Percentiles rank a stretch among this genome's conserved stretches.
Evolutionary conservation across 371 early-diverging fungal species (phyloP).

Genomic region (Apophysomyces sp.): DNA sequence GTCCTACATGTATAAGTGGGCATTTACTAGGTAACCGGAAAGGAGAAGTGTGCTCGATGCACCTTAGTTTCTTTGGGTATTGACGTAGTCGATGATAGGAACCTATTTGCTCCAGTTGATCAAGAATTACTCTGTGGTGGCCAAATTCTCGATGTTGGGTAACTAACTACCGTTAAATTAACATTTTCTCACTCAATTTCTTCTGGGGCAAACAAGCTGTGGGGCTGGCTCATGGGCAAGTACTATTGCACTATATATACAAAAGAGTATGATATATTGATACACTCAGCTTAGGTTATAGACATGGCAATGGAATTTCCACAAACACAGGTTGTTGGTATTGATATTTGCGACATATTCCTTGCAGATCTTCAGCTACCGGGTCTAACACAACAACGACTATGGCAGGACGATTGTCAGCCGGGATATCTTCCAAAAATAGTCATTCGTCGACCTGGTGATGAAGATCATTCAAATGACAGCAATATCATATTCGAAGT

Average conservation of each 20-base stretch:
- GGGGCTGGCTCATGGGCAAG: conserved; percentile 37
- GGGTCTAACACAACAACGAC: not conserved
- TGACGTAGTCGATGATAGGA: conserved; percentile 1
- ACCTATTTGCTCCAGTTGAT: conserved; percentile 24
- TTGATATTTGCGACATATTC: conserved; percentile 21
- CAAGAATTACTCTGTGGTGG: conserved; percentile 14
- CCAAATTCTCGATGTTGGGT: conserved; percentile 26
- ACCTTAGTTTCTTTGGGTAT: not conserved
- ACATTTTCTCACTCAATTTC: not conserved
- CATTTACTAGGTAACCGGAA: not conserved
- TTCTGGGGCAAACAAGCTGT: conserved; percentile 11
- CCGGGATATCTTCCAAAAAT: conserved; percentile 9
- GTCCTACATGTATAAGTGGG: not conserved
- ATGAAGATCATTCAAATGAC: not conserved
- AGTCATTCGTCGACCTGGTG: conserved; percentile 36
- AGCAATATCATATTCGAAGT: conserved; percentile 26
- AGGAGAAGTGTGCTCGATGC: not conserved
- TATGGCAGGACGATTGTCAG: not conserved
- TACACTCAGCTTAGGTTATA: conserved; percentile 5
- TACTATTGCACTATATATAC: not conserved
- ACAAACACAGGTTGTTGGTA: conserved; percentile 13
- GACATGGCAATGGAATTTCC: conserved; percentile 30
- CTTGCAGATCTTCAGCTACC: conserved; percentile 39
- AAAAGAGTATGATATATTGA: not conserved
- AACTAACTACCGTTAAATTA: too few relatives aligned